A percentile compares a stretch with the other conserved stretches of the same genome.
Conservation (phyloP, 1,139 yeast genomes). For the Candida gigantensis region DNA sequence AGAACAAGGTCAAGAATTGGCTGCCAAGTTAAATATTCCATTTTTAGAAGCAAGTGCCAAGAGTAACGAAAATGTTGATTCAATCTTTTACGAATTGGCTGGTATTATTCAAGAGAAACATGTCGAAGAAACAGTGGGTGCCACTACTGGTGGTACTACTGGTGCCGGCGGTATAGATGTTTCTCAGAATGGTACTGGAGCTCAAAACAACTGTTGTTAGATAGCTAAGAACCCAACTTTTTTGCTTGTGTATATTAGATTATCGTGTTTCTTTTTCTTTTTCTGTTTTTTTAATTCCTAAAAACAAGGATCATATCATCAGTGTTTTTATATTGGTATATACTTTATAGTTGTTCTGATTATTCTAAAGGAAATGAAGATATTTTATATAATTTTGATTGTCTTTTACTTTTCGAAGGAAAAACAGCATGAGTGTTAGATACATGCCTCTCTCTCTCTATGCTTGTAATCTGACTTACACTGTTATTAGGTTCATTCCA, state of each 20-base stretch:
- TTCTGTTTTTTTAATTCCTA: too few relatives aligned
- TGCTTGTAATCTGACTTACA: too few relatives aligned
- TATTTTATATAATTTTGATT: too few relatives aligned
- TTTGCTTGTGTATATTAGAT: background rate
- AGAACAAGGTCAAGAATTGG: conserved; percentile 89
- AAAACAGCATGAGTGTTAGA: too few relatives aligned
- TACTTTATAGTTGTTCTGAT: too few relatives aligned
- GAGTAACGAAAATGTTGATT: conserved; percentile 88
- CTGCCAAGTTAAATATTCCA: conserved; percentile 85
- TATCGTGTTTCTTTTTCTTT: background rate
- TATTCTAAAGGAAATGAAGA: too few relatives aligned
- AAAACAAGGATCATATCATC: too few relatives aligned
- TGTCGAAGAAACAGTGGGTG: conserved; percentile 36
- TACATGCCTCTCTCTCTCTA: too few relatives aligned
- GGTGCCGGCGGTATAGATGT: conserved; percentile 47
- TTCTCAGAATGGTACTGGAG: conserved; percentile 32
- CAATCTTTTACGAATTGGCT: conserved; percentile 89
- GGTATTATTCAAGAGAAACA: conserved; percentile 81
- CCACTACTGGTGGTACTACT: conserved; percentile 23
- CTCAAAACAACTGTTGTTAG: conserved; percentile 46
- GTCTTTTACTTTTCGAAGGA: too few relatives aligned
- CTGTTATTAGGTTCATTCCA: too few relatives aligned
- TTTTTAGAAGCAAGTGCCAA: conserved; percentile 96
- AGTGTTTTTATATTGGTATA: too few relatives aligned
- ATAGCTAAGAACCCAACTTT: background rate